Percentiles rank a stretch among this genome's conserved stretches.
phyloP scores from a whole-genome alignment of 2,329 filamentous ascomycete genomes.

The Xylaria multiplex region DNA sequence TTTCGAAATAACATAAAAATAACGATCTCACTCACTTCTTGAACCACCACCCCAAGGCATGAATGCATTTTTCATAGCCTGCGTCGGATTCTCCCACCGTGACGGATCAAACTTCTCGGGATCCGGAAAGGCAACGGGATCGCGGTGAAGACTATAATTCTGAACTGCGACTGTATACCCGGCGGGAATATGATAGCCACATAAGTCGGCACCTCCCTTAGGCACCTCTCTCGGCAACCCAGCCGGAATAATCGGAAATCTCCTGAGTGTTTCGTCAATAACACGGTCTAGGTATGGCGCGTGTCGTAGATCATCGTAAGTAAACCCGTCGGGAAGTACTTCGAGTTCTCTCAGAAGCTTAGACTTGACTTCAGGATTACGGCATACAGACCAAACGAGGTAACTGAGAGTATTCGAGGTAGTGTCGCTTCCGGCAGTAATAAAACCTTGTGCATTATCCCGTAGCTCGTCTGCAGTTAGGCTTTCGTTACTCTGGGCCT shows the following conservation, averaged over 20 bases:
- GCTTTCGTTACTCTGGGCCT: slow-evolving; percentile 46
- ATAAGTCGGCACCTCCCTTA: slow-evolving; percentile 47
- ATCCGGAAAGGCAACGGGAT: slow-evolving; percentile 50
- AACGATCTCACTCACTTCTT: slow-evolving; percentile 44
- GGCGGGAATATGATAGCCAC: slow-evolving; percentile 50
- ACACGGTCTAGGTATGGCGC: slow-evolving; percentile 48
- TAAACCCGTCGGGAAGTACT: slow-evolving; percentile 41
- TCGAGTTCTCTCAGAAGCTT: slow-evolving; percentile 37
- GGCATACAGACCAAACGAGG: slow-evolving; percentile 54
- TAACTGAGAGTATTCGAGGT: slow-evolving; percentile 62
- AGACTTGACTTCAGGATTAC: slow-evolving; percentile 45
- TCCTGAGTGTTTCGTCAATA: slow-evolving; percentile 47
- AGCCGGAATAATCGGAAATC: slow-evolving; percentile 49
- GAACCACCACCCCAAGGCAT: slow-evolving; percentile 48
- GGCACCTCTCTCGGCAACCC: slow-evolving; percentile 50
- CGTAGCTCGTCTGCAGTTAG: slow-evolving; percentile 35
- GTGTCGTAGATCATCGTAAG: slow-evolving; percentile 47
- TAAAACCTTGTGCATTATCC: slow-evolving; percentile 49
- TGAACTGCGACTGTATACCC: slow-evolving; percentile 51
- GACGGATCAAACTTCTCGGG: slow-evolving; percentile 47
- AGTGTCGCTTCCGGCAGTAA: slow-evolving; percentile 63
- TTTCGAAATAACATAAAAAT: background rate
- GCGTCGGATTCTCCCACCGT: slow-evolving; percentile 42
- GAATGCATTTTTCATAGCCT: slow-evolving; percentile 42
- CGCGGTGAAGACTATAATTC: slow-evolving; percentile 54